Conservation (phyloP, 345 rosid genomes). For the Eucalyptus shirleyi region DNA sequence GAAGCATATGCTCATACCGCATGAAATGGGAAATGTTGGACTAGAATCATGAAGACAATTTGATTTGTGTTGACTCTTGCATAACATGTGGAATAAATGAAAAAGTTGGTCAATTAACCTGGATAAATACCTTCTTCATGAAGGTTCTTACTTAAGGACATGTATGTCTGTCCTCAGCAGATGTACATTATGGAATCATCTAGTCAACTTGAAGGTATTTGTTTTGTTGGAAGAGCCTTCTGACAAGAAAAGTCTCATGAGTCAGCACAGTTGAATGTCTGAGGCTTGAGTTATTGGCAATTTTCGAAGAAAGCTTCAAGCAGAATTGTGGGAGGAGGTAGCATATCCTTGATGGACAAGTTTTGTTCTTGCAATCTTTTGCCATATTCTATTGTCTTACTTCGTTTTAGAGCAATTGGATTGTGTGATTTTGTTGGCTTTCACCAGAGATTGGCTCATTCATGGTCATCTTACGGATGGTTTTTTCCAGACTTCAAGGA, state of each 20-base stretch:
- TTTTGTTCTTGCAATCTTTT: neutral
- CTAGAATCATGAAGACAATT: too few relatives aligned
- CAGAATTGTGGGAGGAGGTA: neutral
- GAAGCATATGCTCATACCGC: too few relatives aligned
- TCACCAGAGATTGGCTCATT: slow-evolving; percentile 45
- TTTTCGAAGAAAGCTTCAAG: neutral
- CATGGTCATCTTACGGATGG: slow-evolving; percentile 19
- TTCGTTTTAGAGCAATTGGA: neutral
- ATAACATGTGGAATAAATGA: too few relatives aligned
- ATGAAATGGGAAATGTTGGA: too few relatives aligned
- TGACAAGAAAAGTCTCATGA: neutral
- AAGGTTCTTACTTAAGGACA: too few relatives aligned
- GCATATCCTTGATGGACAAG: neutral
- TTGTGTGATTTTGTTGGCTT: slow-evolving; percentile 41
- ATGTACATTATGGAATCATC: too few relatives aligned
- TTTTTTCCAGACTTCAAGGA: slow-evolving; percentile 40
- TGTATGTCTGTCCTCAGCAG: too few relatives aligned
- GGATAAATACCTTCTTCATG: too few relatives aligned
- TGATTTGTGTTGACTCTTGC: too few relatives aligned
- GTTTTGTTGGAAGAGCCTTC: neutral
- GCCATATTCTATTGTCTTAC: neutral
- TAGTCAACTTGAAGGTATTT: too few relatives aligned
- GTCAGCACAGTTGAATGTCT: too few relatives aligned
- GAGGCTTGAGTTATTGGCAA: neutral
- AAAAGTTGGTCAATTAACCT: too few relatives aligned